phyloP scores from a whole-genome alignment of 225 moss, liverwort and hornwort species.

The Physcomitrellopsis africana region DNA sequence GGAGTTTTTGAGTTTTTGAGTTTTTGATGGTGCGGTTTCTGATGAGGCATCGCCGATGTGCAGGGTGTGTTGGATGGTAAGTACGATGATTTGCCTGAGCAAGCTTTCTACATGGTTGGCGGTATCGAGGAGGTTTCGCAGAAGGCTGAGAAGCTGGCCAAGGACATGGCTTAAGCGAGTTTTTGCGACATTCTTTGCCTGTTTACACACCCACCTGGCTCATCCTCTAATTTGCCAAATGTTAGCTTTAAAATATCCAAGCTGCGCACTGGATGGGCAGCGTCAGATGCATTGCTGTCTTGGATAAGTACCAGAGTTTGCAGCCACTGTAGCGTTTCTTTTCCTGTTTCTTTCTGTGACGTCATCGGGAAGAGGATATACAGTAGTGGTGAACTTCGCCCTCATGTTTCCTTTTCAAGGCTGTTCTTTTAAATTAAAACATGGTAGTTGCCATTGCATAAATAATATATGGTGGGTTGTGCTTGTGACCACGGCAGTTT shows the following conservation, averaged over 20 bases:
- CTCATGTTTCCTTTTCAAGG: not conserved
- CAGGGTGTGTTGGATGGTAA: constrained; percentile 85
- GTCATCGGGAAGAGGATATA: constrained; percentile 1
- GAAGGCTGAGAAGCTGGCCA: constrained; percentile 84
- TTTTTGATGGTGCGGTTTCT: not conserved
- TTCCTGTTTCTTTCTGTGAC: not conserved
- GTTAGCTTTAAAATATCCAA: not conserved
- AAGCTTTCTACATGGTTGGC: constrained; percentile 92
- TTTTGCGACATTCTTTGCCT: not conserved
- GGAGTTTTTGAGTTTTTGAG: not conserved
- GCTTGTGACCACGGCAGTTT: no score
- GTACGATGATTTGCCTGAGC: constrained; percentile 87
- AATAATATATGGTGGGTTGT: constrained; percentile 18
- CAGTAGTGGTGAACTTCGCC: not conserved
- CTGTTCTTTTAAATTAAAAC: not conserved
- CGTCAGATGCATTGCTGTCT: not conserved
- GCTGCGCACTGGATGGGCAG: not conserved
- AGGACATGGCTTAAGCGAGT: constrained; percentile 58
- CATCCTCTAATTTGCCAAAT: constrained; percentile 7
- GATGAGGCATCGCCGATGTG: not conserved
- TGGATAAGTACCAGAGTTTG: not conserved
- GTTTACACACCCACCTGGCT: constrained; percentile 1
- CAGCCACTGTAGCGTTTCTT: constrained; percentile 7
- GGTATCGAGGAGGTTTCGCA: constrained; percentile 85
- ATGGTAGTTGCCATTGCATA: constrained; percentile 7